phyloP scores from a whole-genome alignment of 2,329 filamentous ascomycete genomes.

The Botrytis elliptica region DNA sequence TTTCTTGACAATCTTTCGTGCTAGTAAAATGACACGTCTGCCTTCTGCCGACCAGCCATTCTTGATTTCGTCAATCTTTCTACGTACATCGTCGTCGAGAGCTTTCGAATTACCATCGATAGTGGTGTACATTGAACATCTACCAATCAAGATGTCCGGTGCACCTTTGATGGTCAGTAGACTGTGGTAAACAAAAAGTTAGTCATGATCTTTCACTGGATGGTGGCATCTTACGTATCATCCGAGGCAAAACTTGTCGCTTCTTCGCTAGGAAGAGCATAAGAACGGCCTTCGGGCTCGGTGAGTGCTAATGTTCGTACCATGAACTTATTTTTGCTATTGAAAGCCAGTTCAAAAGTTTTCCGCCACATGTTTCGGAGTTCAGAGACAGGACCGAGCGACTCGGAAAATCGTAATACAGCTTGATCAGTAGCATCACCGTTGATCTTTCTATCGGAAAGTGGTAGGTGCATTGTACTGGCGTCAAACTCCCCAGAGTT shows the following conservation, averaged over 20 bases:
- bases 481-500: constrained; percentile 74
- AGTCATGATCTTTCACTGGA: not conserved
- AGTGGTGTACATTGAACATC: constrained; percentile 58
- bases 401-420: constrained; percentile 67
- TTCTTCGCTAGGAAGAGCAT: constrained; percentile 22
- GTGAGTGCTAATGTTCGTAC: constrained; percentile 59
- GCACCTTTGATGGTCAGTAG: constrained; percentile 73
- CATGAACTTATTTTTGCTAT: constrained; percentile 82
- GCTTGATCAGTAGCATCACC: constrained; percentile 76
- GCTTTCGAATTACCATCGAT: constrained; percentile 52
- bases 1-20: constrained; percentile 48
- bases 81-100: constrained; percentile 48
- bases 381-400: constrained; percentile 57
- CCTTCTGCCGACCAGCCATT: constrained; percentile 66
- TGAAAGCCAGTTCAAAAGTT: constrained; percentile 68
- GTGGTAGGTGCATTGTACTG: constrained; percentile 55
- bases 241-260: constrained; percentile 18
- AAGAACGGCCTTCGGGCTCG: constrained; percentile 23
- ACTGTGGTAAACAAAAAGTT: not conserved
- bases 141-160: constrained; percentile 66
- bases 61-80: constrained; percentile 56
- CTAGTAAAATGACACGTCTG: constrained; percentile 65
- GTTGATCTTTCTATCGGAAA: constrained; percentile 61
- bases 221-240: constrained; percentile 6
- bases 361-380: constrained; percentile 62